Evolutionary conservation across 2,329 filamentous ascomycete genomes (phyloP).

Genomic region (Hirsutella minnesotensis): DNA sequence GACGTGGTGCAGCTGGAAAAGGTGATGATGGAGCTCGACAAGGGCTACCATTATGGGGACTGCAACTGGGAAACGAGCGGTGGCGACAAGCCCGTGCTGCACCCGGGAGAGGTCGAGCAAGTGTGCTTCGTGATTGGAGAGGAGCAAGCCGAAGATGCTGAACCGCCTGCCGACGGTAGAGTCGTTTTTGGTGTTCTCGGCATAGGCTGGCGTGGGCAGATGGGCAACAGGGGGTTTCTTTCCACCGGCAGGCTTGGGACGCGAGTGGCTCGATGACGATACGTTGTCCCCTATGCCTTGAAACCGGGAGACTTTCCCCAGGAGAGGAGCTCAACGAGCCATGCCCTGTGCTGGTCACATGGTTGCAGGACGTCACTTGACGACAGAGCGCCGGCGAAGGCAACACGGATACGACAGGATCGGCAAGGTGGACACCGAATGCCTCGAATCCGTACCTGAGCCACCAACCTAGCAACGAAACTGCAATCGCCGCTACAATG

Average conservation of each 20-base stretch:
- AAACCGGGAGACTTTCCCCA: not conserved
- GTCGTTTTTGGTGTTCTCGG: conserved; percentile 68
- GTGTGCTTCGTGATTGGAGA: conserved; percentile 50
- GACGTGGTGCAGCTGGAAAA: conserved; percentile 66
- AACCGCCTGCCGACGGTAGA: conserved; percentile 31
- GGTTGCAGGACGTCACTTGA: no score
- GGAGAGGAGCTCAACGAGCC: no score
- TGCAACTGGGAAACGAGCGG: conserved; percentile 43
- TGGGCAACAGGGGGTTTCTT: conserved; percentile 81
- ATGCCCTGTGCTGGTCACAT: no score
- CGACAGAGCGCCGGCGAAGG: no score
- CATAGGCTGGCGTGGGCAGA: conserved; percentile 78
- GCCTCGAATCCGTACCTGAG: no score
- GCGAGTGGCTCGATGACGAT: conserved; percentile 22
- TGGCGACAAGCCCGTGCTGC: conserved; percentile 39
- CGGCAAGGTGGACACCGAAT: no score
- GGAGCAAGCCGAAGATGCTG: conserved; percentile 23
- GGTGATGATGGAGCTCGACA: conserved; percentile 41
- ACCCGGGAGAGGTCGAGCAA: conserved; percentile 53
- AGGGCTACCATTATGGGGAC: conserved; percentile 37
- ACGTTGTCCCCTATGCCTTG: not conserved
- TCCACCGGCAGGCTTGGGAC: conserved; percentile 72
- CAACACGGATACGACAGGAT: no score
- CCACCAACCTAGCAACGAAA: no score
- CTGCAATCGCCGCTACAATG: no score